Conservation (phyloP, 2,329 filamentous ascomycete species). For the Sclerotinia borealis region DNA sequence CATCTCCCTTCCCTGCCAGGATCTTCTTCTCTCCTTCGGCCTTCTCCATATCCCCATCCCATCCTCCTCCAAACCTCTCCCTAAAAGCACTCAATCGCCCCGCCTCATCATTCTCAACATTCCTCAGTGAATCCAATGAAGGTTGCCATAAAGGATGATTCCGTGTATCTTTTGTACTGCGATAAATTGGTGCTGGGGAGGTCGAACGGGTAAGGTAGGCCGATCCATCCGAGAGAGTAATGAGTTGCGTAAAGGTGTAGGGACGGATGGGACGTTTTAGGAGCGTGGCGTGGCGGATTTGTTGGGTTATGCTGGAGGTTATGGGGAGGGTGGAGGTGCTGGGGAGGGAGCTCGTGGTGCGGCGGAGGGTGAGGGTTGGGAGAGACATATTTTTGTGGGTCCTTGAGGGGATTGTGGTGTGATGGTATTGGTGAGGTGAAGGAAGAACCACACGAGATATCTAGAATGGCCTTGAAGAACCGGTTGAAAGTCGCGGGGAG, state of each 20-base stretch:
- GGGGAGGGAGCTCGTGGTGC: slow-evolving; percentile 15
- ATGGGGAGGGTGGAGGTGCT: background rate
- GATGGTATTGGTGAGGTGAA: background rate
- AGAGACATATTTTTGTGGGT: slow-evolving; percentile 16
- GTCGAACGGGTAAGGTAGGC: slow-evolving; percentile 77
- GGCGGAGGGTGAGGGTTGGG: slow-evolving; percentile 19
- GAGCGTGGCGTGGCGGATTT: slow-evolving; percentile 69
- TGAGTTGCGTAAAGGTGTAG: slow-evolving; percentile 93
- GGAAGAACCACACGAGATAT: background rate
- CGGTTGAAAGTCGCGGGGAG: background rate
- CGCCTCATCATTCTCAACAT: slow-evolving; percentile 92
- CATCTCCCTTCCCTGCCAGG: slow-evolving; percentile 38
- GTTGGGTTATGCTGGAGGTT: slow-evolving; percentile 11
- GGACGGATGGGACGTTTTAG: slow-evolving; percentile 83
- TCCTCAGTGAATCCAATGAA: slow-evolving; percentile 68
- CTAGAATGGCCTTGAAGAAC: background rate
- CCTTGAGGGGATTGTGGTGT: slow-evolving; percentile 5
- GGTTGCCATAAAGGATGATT: slow-evolving; percentile 94
- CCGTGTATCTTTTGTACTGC: slow-evolving; percentile 70
- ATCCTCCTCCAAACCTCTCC: slow-evolving; percentile 73
- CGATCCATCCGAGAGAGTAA: slow-evolving; percentile 86
- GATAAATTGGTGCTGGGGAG: slow-evolving; percentile 57
- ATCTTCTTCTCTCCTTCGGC: slow-evolving; percentile 31
- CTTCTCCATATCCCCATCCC: slow-evolving; percentile 68
- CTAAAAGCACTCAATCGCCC: slow-evolving; percentile 84